These are phyloP conservation scores for Penicillium coffeae DNA, from an alignment of 495 filamentous ascomycete genomes.

Conservation along the genomic window DNA sequence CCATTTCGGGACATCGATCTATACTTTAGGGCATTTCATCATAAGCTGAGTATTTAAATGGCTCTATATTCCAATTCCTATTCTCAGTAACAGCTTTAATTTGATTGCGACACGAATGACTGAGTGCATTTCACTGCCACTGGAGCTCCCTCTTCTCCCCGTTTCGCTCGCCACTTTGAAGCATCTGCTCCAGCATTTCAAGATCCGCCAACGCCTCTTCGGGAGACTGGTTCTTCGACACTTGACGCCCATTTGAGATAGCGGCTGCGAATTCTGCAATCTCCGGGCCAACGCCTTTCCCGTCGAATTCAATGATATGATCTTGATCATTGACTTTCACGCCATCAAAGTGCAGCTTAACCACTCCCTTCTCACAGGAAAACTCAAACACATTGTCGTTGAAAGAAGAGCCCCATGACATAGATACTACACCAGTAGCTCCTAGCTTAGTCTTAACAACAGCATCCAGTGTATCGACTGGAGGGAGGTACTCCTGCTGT, in stretches of 20 bases:
- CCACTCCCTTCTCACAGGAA: slow-evolving; percentile 49
- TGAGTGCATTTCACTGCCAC: too few relatives aligned
- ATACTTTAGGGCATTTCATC: background rate
- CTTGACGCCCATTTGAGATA: slow-evolving; percentile 40
- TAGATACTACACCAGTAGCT: slow-evolving; percentile 55
- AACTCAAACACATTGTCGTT: slow-evolving; percentile 47
- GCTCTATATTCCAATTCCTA: background rate
- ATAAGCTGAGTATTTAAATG: background rate
- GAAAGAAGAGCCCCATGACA: slow-evolving; percentile 67
- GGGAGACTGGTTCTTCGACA: slow-evolving; percentile 54
- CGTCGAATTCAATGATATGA: slow-evolving; percentile 53
- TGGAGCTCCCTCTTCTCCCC: slow-evolving; percentile 42
- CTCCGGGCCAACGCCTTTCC: slow-evolving; percentile 60
- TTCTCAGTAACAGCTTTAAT: too few relatives aligned
- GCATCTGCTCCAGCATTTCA: slow-evolving; percentile 62
- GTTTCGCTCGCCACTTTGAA: slow-evolving; percentile 56
- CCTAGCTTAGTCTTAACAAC: slow-evolving; percentile 57
- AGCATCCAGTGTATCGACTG: slow-evolving; percentile 71
- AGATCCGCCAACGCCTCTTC: slow-evolving; percentile 69
- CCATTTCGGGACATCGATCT: slow-evolving; percentile 9
- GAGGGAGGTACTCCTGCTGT: slow-evolving; percentile 60
- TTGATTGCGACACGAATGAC: too few relatives aligned
- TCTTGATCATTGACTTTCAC: slow-evolving; percentile 50
- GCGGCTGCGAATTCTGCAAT: slow-evolving; percentile 62
- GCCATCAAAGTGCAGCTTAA: slow-evolving; percentile 50